Base-by-base conservation (phyloP, 257 asterid genomes). In the Leptodermis oblonga region DNA sequence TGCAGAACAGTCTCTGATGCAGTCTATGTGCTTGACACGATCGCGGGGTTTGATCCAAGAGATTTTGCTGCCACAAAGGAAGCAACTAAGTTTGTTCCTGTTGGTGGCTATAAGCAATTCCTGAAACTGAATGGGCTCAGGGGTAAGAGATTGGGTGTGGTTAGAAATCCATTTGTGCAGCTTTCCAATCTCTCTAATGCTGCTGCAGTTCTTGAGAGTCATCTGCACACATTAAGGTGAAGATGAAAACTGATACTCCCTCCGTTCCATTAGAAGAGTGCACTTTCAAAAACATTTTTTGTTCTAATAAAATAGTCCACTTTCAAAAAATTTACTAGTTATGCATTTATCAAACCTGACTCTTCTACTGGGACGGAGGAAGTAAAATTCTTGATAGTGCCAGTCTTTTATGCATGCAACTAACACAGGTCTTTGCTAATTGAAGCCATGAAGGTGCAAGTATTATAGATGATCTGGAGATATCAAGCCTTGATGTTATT, bases 1-100 rank as follows among this genome's bases (percentile, higher is more conserved):
- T 76, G 90, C 59, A 77, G 88, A 76, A 87, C 90, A 46, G 88
- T 85, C 7, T 74, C 85, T 0, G 94, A 89, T 79, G 96, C 84
- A 20, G 88, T 84, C 48, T 59, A 62, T 65, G 88, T 86, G 55
- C 92, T 89, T 52, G 94, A 87, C 67, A 77, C 78, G 13, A 84
- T 89, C 45, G 87, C 82, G 10, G 92, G 96, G 39, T 81, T 69
- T 12, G 94, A 87, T 58, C 79, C 77, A 17, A 76, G 72, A 43
- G 96, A 85, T 34, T 36, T 14, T 63, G 84, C 75, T 46, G 88
- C 87, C 5, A 86, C 92, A 36, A 52, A 23, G 4, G 73, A 76
- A 70, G 86, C 82, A 33, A 69, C 86, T 3, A 81, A 81, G 72
- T 88, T 74, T 71, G 83, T 88, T 41, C 93, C 93, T 4, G 46